These are phyloP conservation scores for Auriscalpium orientale DNA, from an alignment of 768 basidiomycete genomes.

Conservation along the genomic window DNA sequence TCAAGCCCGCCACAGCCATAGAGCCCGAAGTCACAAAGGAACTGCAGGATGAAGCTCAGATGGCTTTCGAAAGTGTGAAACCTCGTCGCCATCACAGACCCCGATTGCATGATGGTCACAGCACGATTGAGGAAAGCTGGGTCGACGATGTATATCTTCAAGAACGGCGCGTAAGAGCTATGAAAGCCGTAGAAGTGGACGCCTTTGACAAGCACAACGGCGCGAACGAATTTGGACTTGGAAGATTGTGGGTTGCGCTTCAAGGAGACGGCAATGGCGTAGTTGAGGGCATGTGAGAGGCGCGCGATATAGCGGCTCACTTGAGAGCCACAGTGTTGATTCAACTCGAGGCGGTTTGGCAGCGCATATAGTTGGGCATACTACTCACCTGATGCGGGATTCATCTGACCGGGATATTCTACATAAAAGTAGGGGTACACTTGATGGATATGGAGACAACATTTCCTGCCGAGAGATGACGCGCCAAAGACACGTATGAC, in stretches of 20 bases:
- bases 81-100: constrained; percentile 71
- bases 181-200: constrained; percentile 94
- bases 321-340: constrained; percentile 22
- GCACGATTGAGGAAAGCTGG: constrained; percentile 64
- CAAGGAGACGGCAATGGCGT: constrained; percentile 77
- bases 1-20: constrained; percentile 93
- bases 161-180: constrained; percentile 73
- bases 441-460: constrained; percentile 89
- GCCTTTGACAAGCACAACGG: constrained; percentile 86
- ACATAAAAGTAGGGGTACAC: constrained; percentile 92
- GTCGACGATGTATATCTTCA: constrained; percentile 76
- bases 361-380: background rate
- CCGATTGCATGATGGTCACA: constrained; percentile 71
- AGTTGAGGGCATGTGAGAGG: constrained; percentile 71
- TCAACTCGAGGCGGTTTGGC: background rate
- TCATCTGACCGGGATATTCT: constrained; percentile 66
- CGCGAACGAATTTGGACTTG: constrained; percentile 58
- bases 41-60: constrained; percentile 81
- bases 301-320: constrained; percentile 67
- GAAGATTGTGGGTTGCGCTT: constrained; percentile 59
- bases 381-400: constrained; percentile 53
- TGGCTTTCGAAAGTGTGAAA: constrained; percentile 87
- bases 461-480: constrained; percentile 66
- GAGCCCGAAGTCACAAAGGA: constrained; percentile 90
- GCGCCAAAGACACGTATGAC: constrained; percentile 82